A percentile compares a stretch with the other conserved stretches of the same genome.
Conservation (phyloP, 139 green algal species). For the Diplosphaera chodatii region DNA sequence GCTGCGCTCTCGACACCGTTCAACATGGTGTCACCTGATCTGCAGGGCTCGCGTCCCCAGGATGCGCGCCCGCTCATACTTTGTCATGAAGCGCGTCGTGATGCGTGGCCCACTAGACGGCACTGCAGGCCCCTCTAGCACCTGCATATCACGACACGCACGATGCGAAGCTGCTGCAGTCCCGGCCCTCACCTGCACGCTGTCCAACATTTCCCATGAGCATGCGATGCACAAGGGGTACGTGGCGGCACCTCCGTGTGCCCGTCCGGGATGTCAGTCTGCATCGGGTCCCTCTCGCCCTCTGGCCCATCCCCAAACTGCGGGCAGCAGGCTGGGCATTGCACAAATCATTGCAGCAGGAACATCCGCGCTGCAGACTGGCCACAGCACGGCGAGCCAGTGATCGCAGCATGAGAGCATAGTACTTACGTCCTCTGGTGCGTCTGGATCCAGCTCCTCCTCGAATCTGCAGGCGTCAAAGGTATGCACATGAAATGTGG, state of each 20-base stretch:
- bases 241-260: not conserved
- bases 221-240: too few relatives aligned
- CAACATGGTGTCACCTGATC: conserved; percentile 56
- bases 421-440: too few relatives aligned
- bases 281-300: not conserved
- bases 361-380: too few relatives aligned
- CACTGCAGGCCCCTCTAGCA: conserved; percentile 13
- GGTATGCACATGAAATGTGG: too few relatives aligned
- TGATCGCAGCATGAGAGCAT: too few relatives aligned
- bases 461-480: too few relatives aligned
- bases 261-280: not conserved
- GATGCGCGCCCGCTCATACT: conserved; percentile 93
- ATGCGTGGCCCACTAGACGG: conserved; percentile 51
- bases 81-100: conserved; percentile 96
- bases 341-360: not conserved
- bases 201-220: too few relatives aligned
- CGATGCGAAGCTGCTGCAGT: not conserved
- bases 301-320: not conserved
- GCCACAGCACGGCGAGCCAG: too few relatives aligned
- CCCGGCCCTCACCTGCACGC: too few relatives aligned
- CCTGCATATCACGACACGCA: not conserved
- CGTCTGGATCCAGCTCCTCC: too few relatives aligned
- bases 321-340: not conserved
- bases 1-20: not conserved
- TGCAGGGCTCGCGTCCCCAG: conserved; percentile 92